These are phyloP conservation scores for Ceraceosorus bombacis DNA, from an alignment of 1,284 basidiomycete genomes.

Conservation along the genomic window DNA sequence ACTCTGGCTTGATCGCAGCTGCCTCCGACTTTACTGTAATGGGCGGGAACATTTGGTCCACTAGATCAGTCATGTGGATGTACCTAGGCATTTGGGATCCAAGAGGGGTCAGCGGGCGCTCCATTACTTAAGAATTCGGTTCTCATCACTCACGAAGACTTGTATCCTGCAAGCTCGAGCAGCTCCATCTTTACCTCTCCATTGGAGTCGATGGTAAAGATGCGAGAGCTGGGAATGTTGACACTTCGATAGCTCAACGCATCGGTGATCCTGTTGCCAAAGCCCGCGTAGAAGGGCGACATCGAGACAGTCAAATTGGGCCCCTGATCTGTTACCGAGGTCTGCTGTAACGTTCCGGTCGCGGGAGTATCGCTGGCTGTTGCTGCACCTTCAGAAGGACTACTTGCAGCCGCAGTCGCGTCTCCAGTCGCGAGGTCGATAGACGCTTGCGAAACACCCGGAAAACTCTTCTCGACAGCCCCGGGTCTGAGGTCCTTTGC, in stretches of 20 bases:
- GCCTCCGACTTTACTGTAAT: constrained; percentile 65
- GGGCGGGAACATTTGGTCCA: constrained; percentile 98
- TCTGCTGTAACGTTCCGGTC: not conserved
- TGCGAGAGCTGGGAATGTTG: constrained; percentile 83
- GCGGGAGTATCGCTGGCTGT: constrained; percentile 7
- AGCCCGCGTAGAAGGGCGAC: constrained; percentile 86
- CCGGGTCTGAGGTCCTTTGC: constrained; percentile 15
- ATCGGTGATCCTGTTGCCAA: constrained; percentile 97
- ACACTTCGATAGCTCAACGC: constrained; percentile 93
- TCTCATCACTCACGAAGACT: constrained; percentile 66
- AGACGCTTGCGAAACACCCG: constrained; percentile 6
- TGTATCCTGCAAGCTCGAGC: constrained; percentile 89
- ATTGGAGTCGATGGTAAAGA: constrained; percentile 93
- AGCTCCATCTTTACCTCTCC: constrained; percentile 98
- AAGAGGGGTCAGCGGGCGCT: no score
- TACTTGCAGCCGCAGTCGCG: constrained; percentile 8
- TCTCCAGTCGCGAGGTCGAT: constrained; percentile 8
- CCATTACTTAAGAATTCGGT: not conserved
- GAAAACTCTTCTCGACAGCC: constrained; percentile 13
- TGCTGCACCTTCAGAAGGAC: constrained; percentile 16
- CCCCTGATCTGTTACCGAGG: constrained; percentile 10
- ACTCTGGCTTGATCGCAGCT: constrained; percentile 64
- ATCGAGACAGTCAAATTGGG: no score
- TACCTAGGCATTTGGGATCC: constrained; percentile 50
- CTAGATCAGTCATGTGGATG: constrained; percentile 95